Conservation (phyloP, 805 yeast species). For the Wickerhamomyces queroliae region DNA sequence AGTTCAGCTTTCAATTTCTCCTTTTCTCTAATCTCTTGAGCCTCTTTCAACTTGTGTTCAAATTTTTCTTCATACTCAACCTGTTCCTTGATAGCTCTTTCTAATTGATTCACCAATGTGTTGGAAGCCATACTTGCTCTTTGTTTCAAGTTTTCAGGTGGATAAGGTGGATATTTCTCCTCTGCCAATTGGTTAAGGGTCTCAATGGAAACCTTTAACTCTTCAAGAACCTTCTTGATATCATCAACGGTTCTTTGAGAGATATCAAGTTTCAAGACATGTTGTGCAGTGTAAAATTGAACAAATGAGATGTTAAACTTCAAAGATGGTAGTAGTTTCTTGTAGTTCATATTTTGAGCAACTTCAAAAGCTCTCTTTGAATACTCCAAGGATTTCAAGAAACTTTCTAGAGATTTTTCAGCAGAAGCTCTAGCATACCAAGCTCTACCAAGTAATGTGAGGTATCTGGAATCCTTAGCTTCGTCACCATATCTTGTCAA, state of each 20-base stretch:
- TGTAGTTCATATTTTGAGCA: constrained; percentile 24
- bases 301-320: constrained; percentile 80
- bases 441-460: constrained; percentile 76
- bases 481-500: constrained; percentile 53
- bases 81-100: constrained; percentile 67
- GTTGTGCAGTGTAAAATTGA: constrained; percentile 83
- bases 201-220: constrained; percentile 56
- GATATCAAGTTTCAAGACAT: constrained; percentile 54
- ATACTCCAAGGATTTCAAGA: constrained; percentile 56
- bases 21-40: constrained; percentile 48
- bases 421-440: constrained; percentile 76
- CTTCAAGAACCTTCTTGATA: constrained; percentile 48
- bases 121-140: constrained; percentile 83
- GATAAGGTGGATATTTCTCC: constrained; percentile 64
- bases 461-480: constrained; percentile 57
- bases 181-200: constrained; percentile 55
- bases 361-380: constrained; percentile 50
- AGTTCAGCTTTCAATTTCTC: constrained; percentile 42
- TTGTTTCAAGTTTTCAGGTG: constrained; percentile 72
- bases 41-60: constrained; percentile 62
- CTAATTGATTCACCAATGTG: constrained; percentile 68
- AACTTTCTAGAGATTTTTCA: constrained; percentile 59
- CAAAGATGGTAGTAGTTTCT: constrained; percentile 38
- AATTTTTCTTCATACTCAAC: constrained; percentile 53
- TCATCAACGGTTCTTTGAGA: constrained; percentile 58